These are phyloP conservation scores for Coemansia sp. DNA, from an alignment of 192 early-diverging fungal genomes.

Conservation along the genomic window DNA sequence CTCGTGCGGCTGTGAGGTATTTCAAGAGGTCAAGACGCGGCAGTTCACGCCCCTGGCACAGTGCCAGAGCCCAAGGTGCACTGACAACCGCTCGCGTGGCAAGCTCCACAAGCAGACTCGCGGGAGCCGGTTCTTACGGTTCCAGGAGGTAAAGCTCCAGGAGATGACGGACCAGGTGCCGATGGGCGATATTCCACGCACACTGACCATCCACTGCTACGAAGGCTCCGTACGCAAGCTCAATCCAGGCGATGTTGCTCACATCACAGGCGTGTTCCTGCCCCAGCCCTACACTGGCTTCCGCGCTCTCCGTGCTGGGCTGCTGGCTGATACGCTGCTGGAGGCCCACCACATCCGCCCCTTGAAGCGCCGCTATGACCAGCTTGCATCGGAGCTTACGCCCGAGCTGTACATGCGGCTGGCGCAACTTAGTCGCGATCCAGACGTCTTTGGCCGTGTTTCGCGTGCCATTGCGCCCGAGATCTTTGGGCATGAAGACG, in stretches of 20 bases:
- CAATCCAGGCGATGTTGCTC: constrained; percentile 85
- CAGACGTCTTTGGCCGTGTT: constrained; percentile 74
- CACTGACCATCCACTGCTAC: constrained; percentile 89
- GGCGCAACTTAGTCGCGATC: constrained; percentile 60
- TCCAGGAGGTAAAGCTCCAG: constrained; percentile 96
- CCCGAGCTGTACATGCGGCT: constrained; percentile 56
- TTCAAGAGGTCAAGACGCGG: constrained; percentile 82
- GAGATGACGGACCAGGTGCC: constrained; percentile 98
- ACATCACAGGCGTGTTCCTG: constrained; percentile 84
- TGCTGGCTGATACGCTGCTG: constrained; percentile 93
- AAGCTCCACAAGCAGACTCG: constrained; percentile 87
- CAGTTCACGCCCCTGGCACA: constrained; percentile 78
- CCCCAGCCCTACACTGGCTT: constrained; percentile 93
- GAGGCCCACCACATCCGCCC: constrained; percentile 85
- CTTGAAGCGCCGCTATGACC: constrained; percentile 87
- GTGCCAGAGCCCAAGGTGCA: constrained; percentile 79
- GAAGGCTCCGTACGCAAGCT: constrained; percentile 74
- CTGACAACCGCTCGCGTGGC: constrained; percentile 75
- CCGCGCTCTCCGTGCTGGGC: constrained; percentile 81
- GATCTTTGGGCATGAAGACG: constrained; percentile 90
- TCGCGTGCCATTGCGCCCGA: constrained; percentile 81
- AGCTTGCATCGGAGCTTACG: constrained; percentile 64
- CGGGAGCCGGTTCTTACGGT: constrained; percentile 86
- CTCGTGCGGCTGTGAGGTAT: constrained; percentile 90
- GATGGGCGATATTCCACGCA: constrained; percentile 95